A percentile compares a stretch with the other conserved stretches of the same genome.
These are phyloP conservation scores for Dactylonectria estremocensis DNA, from an alignment of 2,329 filamentous ascomycete genomes.

Conservation along the genomic window DNA sequence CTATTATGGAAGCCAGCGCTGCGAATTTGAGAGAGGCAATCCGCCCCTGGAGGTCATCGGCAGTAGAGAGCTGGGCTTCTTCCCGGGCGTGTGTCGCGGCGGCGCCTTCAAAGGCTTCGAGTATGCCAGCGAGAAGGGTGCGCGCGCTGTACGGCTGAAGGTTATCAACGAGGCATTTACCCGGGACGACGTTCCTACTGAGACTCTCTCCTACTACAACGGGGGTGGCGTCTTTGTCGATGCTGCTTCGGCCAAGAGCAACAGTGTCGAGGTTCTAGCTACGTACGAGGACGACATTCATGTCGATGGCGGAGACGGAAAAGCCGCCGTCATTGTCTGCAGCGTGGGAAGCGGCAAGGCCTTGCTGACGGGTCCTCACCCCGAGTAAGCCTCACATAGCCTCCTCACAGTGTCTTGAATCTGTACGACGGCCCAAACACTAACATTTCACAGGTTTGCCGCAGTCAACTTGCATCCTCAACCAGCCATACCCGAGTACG, in stretches of 20 bases:
- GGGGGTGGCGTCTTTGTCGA: constrained; percentile 95
- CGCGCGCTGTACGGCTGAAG: constrained; percentile 78
- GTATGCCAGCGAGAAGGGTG: constrained; percentile 90
- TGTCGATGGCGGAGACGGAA: constrained; percentile 81
- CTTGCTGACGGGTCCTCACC: constrained; percentile 89
- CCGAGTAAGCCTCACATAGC: constrained; percentile 73
- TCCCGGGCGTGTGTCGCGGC: constrained; percentile 87
- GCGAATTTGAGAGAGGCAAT: constrained; percentile 94
- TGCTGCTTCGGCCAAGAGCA: constrained; percentile 71
- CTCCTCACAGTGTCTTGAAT: not conserved
- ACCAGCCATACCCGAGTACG: constrained; percentile 78
- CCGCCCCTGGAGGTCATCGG: constrained; percentile 86
- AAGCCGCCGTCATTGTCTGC: constrained; percentile 87
- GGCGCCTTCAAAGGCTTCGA: constrained; percentile 91
- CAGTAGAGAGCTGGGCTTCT: constrained; percentile 88
- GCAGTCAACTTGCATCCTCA: constrained; percentile 81
- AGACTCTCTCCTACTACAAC: constrained; percentile 89
- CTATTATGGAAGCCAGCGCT: constrained; percentile 86
- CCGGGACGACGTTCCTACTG: constrained; percentile 67
- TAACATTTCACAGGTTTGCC: constrained; percentile 76
- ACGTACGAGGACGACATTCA: constrained; percentile 82
- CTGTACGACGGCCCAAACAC: not conserved
- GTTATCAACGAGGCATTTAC: constrained; percentile 74
- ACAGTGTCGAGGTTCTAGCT: constrained; percentile 85
- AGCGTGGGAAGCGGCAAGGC: constrained; percentile 85